These are phyloP conservation scores for Pseudogymnoascus sp. DNA, from an alignment of 2,329 filamentous ascomycete genomes.

Conservation along the genomic window DNA sequence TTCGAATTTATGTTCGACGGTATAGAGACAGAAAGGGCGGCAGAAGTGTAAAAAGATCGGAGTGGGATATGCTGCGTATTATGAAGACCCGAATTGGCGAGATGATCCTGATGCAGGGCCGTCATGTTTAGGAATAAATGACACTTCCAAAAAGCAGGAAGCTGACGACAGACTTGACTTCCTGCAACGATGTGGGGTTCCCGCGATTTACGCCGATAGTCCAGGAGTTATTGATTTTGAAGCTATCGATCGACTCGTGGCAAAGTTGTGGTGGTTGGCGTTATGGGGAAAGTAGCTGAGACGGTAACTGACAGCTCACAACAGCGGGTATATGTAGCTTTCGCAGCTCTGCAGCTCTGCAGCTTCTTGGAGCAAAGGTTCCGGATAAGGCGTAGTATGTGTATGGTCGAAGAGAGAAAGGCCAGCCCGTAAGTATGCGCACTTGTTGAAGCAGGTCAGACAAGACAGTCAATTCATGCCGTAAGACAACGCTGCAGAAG, in stretches of 20 bases:
- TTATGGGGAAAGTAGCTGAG: not conserved
- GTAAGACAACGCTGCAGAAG: not conserved
- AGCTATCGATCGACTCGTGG: slow-evolving; percentile 2
- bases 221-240: not conserved
- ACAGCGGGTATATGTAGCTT: not conserved
- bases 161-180: not conserved
- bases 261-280: not conserved
- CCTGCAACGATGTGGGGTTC: slow-evolving; percentile 7
- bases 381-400: not conserved
- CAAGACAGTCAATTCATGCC: not conserved
- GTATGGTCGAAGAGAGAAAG: not conserved
- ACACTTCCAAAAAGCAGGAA: not conserved
- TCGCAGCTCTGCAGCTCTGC: not conserved
- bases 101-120: not conserved
- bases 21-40: not conserved
- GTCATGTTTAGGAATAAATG: not conserved
- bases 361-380: not conserved
- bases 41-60: not conserved
- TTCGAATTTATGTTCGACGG: not conserved
- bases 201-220: not conserved
- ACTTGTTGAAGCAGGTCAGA: not conserved
- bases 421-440: not conserved
- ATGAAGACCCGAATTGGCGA: slow-evolving; percentile 7
- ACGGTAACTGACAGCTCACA: slow-evolving; percentile 7
- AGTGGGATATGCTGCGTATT: slow-evolving; percentile 8